phyloP scores from a whole-genome alignment of 1,284 basidiomycete species.

The Anthracocystis walkeri region DNA sequence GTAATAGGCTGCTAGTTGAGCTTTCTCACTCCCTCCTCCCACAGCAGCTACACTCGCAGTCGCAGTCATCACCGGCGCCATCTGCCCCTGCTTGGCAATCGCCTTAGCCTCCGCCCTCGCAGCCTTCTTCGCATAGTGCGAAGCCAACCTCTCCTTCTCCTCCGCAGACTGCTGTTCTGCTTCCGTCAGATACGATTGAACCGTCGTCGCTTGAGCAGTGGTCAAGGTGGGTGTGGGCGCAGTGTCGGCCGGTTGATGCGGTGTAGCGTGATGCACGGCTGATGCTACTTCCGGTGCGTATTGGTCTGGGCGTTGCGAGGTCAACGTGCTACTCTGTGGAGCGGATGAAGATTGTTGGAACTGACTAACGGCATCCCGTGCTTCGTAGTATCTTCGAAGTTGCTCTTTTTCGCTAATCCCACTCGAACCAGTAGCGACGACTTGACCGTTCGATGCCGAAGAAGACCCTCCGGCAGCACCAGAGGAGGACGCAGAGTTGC shows the following conservation, averaged over 20 bases:
- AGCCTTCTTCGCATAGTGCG: conserved; percentile 46
- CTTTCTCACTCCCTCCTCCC: conserved; percentile 36
- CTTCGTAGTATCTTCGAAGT: conserved; percentile 58
- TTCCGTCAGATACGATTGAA: conserved; percentile 39
- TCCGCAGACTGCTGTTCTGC: conserved; percentile 42
- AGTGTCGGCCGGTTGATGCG: conserved; percentile 39
- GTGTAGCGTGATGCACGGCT: conserved; percentile 40
- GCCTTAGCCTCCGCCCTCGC: conserved; percentile 41
- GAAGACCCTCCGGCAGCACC: not conserved
- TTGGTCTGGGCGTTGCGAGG: not conserved
- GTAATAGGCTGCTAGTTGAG: conserved; percentile 50
- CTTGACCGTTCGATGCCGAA: not conserved
- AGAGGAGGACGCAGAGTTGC: not conserved
- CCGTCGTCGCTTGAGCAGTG: conserved; percentile 1
- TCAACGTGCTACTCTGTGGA: not conserved
- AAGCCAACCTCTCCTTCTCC: conserved; percentile 47
- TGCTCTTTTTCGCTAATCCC: conserved; percentile 57
- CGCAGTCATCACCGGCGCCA: not conserved
- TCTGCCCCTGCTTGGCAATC: conserved; percentile 7
- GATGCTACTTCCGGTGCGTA: conserved; percentile 40
- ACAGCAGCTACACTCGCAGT: not conserved
- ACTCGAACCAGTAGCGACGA: not conserved
- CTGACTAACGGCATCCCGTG: conserved; percentile 53
- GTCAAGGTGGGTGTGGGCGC: conserved; percentile 21
- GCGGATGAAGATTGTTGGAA: conserved; percentile 10